Evolutionary conservation across 306 rosid species (phyloP), one percentile per base, ranked within the genome.

Genomic region (Vicia faba): DNA sequence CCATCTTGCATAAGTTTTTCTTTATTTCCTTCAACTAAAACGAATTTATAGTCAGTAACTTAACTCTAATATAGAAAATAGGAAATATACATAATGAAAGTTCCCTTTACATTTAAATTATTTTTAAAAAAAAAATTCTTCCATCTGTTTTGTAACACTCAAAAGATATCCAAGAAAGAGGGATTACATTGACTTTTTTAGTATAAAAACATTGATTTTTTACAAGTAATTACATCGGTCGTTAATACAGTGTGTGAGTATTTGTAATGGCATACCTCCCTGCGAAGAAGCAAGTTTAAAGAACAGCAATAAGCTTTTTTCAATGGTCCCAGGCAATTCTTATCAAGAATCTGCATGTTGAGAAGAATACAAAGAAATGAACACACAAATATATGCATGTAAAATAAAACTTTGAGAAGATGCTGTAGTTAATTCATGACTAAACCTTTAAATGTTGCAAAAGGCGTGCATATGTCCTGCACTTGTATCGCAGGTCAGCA

Each of bases 391-490:
- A 70, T 53, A 46, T 5, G 38, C 6, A n/a, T 23, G 40, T 44
- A 70, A 46, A 73, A 74, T 16, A 54, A n/a, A 60, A 68, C 5
- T 19, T 61, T 9, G 16, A 62, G 76, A 33, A 53, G 66, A 58
- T 33, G 56, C 36, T 64, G 61, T 36, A 63, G 44, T 44, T 64
- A 49, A 51, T 73, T 41, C 68, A 56, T 43, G 61, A 19, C 63
- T 57, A 60, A 40, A 92, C 99, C 97, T 93, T 93, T 77, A 93
- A 78, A 76, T 90, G 90, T 73, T 85, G 96, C 78, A 93, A 62
- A 79, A 93, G 90, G 70, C 95, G 89, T 45, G 97, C 97, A 69
- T 93, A 89, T 61, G 91, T 88, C 89, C 91, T 82, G 83, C 97
- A 93, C 84, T 85, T 93, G 82, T 75, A 85, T 81, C 97, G 87